Conservation (phyloP, 2,329 filamentous ascomycete species). For the Cephalotrichum gorgonifer region DNA sequence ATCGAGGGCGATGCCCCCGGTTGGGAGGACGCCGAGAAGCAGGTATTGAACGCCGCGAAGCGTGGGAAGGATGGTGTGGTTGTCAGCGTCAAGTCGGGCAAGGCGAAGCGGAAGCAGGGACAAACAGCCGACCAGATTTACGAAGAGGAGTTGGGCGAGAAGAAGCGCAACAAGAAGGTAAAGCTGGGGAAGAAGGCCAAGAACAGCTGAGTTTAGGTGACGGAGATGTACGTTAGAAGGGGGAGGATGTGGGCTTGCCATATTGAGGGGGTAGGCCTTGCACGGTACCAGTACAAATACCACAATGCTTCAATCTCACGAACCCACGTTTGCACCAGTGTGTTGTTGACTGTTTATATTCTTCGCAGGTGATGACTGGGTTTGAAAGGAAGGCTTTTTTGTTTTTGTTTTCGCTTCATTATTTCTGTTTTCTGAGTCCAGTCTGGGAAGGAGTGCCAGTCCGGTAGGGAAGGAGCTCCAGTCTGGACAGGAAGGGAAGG, state of each 20-base stretch:
- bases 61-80: constrained; percentile 48
- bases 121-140: constrained; percentile 51
- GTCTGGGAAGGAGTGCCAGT: not conserved
- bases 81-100: constrained; percentile 74
- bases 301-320: not conserved
- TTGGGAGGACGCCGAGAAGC: constrained; percentile 65
- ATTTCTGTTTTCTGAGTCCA: too few relatives aligned
- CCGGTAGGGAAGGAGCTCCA: not conserved
- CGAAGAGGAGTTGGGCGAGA: constrained; percentile 46
- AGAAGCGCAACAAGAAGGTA: constrained; percentile 46
- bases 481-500: not conserved
- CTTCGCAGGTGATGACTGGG: too few relatives aligned
- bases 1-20: constrained; percentile 50
- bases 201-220: not conserved
- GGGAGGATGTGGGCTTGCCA: not conserved
- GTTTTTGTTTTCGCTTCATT: too few relatives aligned
- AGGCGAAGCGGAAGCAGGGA: constrained; percentile 64
- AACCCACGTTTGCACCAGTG: not conserved
- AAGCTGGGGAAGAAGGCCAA: constrained; percentile 29
- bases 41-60: constrained; percentile 50
- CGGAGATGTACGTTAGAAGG: not conserved
- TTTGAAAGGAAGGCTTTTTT: too few relatives aligned
- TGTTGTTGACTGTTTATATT: not conserved
- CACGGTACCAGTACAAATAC: not conserved
- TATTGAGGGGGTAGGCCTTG: not conserved